These are phyloP conservation scores for Monilinia polystroma DNA, from an alignment of 2,329 filamentous ascomycete species.

Conservation along the genomic window DNA sequence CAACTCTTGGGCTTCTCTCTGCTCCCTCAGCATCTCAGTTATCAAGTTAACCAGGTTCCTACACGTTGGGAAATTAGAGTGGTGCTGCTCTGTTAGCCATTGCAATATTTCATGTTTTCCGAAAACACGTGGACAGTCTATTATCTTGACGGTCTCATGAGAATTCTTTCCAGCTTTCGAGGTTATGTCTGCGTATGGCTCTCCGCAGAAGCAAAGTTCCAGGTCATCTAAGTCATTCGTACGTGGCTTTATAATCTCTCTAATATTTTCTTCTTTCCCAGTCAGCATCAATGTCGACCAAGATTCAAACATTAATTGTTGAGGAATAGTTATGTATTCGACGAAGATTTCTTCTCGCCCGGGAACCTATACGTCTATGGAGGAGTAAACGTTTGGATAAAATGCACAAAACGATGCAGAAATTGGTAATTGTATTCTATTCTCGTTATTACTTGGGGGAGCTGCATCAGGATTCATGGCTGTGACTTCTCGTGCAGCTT, in stretches of 20 bases:
- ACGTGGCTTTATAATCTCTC: not conserved
- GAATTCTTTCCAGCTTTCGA: not conserved
- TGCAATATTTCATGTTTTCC: not conserved
- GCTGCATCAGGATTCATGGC: rapidly evolving
- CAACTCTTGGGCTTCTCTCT: not conserved
- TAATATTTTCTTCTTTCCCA: not conserved
- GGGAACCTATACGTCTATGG: not conserved
- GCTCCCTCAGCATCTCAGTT: not conserved
- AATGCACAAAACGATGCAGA: rapidly evolving
- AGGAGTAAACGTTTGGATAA: rapidly evolving
- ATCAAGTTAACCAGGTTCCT: not conserved
- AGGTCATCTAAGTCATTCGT: not conserved
- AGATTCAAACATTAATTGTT: not conserved
- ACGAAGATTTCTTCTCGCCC: not conserved
- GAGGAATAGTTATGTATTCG: not conserved
- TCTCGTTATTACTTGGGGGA: not conserved
- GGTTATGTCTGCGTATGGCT: not conserved
- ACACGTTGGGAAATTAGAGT: not conserved
- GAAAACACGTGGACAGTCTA: not conserved
- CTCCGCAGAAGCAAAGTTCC: not conserved
- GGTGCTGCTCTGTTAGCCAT: not conserved
- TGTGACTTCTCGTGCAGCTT: not conserved
- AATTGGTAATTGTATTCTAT: not conserved
- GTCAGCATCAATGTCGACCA: not conserved
- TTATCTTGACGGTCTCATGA: not conserved